phyloP scores from a whole-genome alignment of 441 rosid species.

The Oxalis stricta region DNA sequence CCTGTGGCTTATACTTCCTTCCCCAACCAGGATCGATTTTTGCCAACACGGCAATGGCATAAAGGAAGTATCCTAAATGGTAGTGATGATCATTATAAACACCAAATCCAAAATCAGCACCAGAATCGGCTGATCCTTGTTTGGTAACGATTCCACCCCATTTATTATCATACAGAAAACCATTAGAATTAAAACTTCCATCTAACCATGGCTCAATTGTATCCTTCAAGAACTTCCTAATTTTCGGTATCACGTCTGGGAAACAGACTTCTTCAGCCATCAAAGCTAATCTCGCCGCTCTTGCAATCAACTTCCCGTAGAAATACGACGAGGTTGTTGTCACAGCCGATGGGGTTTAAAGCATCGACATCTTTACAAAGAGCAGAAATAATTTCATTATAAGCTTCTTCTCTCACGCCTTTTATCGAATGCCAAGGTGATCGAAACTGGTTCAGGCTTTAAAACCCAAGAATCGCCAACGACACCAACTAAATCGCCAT shows the following conservation, averaged over 20 bases:
- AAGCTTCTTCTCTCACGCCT: conserved; percentile 39
- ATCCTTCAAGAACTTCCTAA: conserved; percentile 53
- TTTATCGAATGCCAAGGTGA: conserved; percentile 84
- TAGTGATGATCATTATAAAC: conserved; percentile 74
- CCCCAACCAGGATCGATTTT: conserved; percentile 88
- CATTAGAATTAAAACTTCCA: conserved; percentile 62
- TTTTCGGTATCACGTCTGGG: conserved; percentile 51
- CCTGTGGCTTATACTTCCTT: conserved; percentile 63
- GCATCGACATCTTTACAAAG: conserved; percentile 49
- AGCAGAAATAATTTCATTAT: conserved; percentile 50
- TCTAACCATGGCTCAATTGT: conserved; percentile 80
- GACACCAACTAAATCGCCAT: conserved; percentile 80
- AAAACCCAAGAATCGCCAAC: conserved; percentile 79
- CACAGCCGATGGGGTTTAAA: conserved; percentile 35
- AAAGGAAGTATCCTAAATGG: conserved; percentile 80
- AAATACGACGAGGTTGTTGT: conserved; percentile 56
- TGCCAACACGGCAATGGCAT: conserved; percentile 73
- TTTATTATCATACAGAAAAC: conserved; percentile 60
- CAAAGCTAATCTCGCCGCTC: conserved; percentile 80
- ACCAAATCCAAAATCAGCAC: conserved; percentile 88
- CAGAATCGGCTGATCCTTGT: conserved; percentile 50
- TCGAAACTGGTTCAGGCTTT: conserved; percentile 44
- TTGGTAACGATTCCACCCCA: conserved; percentile 89
- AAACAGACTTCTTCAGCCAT: conserved; percentile 70
- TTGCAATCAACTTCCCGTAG: conserved; percentile 68